Percentiles rank a stretch among this genome's conserved stretches.
Evolutionary conservation across 139 green algal species (phyloP).

Genomic region (Chlorella sp.): DNA sequence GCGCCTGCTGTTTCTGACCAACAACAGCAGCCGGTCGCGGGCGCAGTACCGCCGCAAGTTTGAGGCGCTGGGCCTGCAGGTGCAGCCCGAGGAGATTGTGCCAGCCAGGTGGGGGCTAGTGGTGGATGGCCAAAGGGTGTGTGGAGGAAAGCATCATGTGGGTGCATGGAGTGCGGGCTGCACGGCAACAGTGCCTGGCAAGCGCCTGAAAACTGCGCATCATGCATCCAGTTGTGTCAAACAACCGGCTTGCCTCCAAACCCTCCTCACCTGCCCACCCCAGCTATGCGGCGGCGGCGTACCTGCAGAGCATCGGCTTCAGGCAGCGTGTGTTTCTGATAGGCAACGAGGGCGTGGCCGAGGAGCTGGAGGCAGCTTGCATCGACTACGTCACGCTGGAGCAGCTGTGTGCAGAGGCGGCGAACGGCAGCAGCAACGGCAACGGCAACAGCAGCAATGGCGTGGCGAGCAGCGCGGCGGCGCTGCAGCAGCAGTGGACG

Average conservation of each 20-base stretch:
- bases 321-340: conserved; percentile 56
- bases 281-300: conserved; percentile 67
- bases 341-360: conserved; percentile 48
- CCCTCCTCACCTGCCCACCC: no score
- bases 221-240: no score
- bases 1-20: conserved; percentile 75
- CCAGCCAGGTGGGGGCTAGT: no score
- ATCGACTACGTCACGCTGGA: conserved; percentile 39
- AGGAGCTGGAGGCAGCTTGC: conserved; percentile 49
- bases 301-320: conserved; percentile 63
- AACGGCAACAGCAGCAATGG: background rate
- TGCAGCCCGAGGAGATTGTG: background rate
- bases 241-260: no score
- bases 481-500: conserved; percentile 32
- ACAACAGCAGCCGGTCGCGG: conserved; percentile 65
- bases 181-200: no score
- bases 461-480: background rate
- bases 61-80: conserved; percentile 39
- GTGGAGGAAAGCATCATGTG: no score
- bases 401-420: background rate
- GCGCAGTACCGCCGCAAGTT: conserved; percentile 61
- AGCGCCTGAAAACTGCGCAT: no score
- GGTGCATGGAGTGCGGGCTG: no score
- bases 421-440: background rate
- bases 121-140: no score